Percentiles rank a stretch among this genome's conserved stretches.
Conservation (phyloP, 129 eudicot species). For the Rutidosis leptorrhynchoides region DNA sequence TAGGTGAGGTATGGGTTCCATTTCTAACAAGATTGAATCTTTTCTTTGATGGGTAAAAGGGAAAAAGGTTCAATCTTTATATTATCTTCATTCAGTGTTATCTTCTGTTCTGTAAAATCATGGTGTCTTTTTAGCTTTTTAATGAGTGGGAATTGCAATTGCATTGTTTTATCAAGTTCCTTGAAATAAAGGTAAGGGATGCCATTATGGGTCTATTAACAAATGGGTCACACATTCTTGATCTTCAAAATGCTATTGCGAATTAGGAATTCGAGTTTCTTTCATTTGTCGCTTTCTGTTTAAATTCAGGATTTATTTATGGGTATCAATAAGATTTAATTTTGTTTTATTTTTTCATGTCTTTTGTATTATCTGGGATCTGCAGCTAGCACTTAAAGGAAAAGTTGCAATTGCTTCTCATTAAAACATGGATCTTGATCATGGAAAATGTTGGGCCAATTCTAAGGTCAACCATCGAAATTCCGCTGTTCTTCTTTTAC, state of each 20-base stretch:
- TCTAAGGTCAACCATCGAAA: constrained; percentile 42
- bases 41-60: constrained; percentile 15
- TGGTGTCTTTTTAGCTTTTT: constrained; percentile 29
- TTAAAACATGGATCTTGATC: constrained; percentile 52
- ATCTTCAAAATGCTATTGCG: constrained; percentile 27
- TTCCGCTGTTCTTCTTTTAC: neutral
- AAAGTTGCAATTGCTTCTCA: constrained; percentile 10
- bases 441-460: constrained; percentile 48
- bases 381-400: constrained; percentile 24
- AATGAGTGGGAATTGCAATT: constrained; percentile 18
- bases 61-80: constrained; percentile 21
- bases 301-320: constrained; percentile 13
- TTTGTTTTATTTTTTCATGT: neutral
- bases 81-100: constrained; percentile 17
- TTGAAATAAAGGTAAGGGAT: constrained; percentile 36
- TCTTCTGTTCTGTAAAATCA: constrained; percentile 23
- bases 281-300: constrained; percentile 20
- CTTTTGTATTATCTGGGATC: constrained; percentile 39
- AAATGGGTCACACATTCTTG: constrained; percentile 36
- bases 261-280: constrained; percentile 24
- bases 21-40: constrained; percentile 16
- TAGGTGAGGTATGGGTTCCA: constrained; percentile 38
- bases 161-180: constrained; percentile 14
- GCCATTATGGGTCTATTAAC: constrained; percentile 23
- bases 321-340: neutral